Conservation (phyloP, 495 filamentous ascomycete genomes). For the Clavariopsis aquatica region DNA sequence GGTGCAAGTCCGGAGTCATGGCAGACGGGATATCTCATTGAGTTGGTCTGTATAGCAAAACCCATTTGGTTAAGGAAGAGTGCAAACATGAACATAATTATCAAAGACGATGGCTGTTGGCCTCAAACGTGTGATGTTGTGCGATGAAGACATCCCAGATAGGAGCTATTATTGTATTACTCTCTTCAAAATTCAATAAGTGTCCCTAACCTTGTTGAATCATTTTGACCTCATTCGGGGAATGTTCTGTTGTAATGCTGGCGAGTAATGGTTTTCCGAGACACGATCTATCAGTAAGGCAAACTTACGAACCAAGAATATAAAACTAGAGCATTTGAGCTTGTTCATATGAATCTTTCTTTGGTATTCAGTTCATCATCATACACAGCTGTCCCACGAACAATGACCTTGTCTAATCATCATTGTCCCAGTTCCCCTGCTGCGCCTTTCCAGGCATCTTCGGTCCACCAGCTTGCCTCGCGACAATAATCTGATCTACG, state of each 20-base stretch:
- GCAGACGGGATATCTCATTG: background rate
- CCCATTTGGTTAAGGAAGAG: background rate
- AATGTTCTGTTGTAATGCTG: too few species aligned
- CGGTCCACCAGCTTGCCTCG: constrained; percentile 93
- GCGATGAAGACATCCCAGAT: too few species aligned
- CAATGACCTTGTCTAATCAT: too few species aligned
- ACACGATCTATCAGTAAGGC: too few species aligned
- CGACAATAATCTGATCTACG: constrained; percentile 99
- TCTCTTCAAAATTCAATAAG: too few species aligned
- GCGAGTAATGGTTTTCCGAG: too few species aligned
- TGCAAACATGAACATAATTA: background rate
- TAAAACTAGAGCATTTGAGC: background rate
- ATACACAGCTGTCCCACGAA: background rate
- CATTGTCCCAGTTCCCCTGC: constrained; percentile 93
- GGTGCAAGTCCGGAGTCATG: background rate
- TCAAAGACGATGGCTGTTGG: too few species aligned
- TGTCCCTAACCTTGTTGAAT: too few species aligned
- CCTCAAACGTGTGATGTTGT: too few species aligned
- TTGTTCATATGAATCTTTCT: constrained; percentile 1
- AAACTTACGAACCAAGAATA: too few species aligned
- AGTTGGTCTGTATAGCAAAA: background rate
- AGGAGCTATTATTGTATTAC: too few species aligned
- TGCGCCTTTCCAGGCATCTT: constrained; percentile 91
- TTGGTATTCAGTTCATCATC: constrained; percentile 12
- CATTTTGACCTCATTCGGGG: too few species aligned